phyloP scores from a whole-genome alignment of 1,284 basidiomycete genomes.

The Malassezia equina region DNA sequence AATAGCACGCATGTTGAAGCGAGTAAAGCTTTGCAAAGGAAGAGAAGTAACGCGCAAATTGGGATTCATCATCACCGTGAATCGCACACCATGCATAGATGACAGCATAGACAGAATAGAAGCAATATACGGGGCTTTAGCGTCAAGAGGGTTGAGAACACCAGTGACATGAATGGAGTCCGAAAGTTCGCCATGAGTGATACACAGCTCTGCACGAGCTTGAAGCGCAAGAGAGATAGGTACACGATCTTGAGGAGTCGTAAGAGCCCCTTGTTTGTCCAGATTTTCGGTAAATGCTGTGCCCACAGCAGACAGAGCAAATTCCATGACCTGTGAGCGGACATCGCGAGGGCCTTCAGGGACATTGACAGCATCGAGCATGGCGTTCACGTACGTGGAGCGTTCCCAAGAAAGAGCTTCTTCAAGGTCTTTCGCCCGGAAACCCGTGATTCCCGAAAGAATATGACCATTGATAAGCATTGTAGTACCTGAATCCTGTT shows the following conservation, averaged over 20 bases:
- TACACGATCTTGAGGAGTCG: not conserved
- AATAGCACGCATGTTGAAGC: conserved; percentile 59
- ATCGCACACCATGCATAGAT: conserved; percentile 23
- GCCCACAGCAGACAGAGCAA: conserved; percentile 21
- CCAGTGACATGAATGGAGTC: conserved; percentile 66
- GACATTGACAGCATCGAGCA: conserved; percentile 17
- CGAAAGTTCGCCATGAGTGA: conserved; percentile 54
- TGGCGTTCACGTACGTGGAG: conserved; percentile 19
- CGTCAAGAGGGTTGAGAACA: conserved; percentile 74
- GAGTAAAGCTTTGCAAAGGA: conserved; percentile 87
- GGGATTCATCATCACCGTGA: conserved; percentile 35
- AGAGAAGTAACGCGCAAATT: conserved; percentile 54
- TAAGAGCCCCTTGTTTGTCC: not conserved
- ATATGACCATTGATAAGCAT: conserved; percentile 27
- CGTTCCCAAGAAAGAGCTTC: conserved; percentile 25
- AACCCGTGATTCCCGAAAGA: conserved; percentile 6
- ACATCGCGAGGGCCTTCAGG: conserved; percentile 12
- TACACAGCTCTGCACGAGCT: conserved; percentile 41
- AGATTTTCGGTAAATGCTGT: not conserved
- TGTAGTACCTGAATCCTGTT: not conserved
- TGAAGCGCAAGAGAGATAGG: conserved; percentile 47
- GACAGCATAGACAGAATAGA: conserved; percentile 51
- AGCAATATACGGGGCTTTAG: conserved; percentile 73
- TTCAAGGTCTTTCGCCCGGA: conserved; percentile 21
- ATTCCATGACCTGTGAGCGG: conserved; percentile 24